Base-by-base conservation (phyloP, 2,329 filamentous ascomycete species). In the Byssochlamys sp. region DNA sequence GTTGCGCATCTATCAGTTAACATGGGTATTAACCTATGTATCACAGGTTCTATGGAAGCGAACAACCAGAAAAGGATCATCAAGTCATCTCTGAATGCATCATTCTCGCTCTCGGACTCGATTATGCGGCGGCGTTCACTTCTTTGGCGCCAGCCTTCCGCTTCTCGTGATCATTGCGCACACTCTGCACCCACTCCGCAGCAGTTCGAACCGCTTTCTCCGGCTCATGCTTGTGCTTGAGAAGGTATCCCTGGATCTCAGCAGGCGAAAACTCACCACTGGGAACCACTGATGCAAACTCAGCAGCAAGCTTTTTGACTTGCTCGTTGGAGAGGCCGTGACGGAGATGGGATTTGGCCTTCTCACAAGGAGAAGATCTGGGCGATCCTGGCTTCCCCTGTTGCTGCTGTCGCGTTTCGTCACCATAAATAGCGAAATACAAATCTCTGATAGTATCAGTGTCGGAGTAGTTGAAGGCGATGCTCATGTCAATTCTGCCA, bases 401-500 rank as follows among this genome's bases (percentile, higher is more conserved):
- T 59, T 57, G 2, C 63, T 49, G 28, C 60, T 29, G n/a, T 73
- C 70, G 10, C 66, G 66, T 48, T 73, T 67, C 27, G 68, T 24
- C 39, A 45, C 39, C 63, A 52, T 75, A 75, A 2, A 75, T 74
- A 2, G 71, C 72, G 11, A 66, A 63, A 62, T 76, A 78, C 4
- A 78, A 66, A 27, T 76, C 70, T 39, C 67, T 60, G 19, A 77
- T 68, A 12, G 73, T 71, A 7, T 63, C 63, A 4, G 63, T 58
- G 19, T 68, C 71, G 4, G 75, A 69, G 54, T 69, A 71, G 2
- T 69, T 73, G 67, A 89, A 88, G 55, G 77, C 71, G 12, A 89
- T 79, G 59, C 81, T 82, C 69, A 82, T 78, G 63, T 90, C 86
- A 1, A 90, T 82, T 1, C 86, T 78, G 0, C 86, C 87, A 0